Percentiles rank a stretch among this genome's conserved stretches.
Evolutionary conservation across 345 rosid genomes (phyloP).

Genomic region (Syzygium grande): DNA sequence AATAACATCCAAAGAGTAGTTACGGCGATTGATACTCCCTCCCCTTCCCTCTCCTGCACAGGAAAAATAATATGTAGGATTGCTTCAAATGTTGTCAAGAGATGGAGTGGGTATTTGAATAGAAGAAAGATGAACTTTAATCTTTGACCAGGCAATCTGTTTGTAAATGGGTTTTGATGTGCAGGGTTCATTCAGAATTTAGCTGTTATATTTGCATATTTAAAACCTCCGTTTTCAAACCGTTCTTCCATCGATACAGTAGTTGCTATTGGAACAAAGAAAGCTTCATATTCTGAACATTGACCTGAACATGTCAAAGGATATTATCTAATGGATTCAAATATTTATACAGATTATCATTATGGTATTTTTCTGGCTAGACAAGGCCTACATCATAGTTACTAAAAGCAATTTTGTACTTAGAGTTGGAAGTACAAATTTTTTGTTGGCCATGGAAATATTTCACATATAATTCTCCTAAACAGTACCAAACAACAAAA

Average conservation of each 20-base stretch:
- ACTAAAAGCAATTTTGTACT: background rate
- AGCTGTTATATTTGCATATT: background rate
- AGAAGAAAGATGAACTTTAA: background rate
- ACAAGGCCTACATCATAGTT: background rate
- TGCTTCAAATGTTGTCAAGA: background rate
- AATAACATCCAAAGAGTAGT: background rate
- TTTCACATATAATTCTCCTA: background rate
- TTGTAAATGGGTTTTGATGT: background rate
- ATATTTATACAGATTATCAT: background rate
- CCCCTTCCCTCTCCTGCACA: background rate
- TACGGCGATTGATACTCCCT: background rate
- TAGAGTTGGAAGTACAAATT: background rate
- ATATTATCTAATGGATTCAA: background rate
- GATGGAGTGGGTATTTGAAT: no score
- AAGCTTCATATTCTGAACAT: background rate
- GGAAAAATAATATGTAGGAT: background rate
- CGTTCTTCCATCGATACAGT: background rate
- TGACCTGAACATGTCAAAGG: background rate
- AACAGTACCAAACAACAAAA: background rate
- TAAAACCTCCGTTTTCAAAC: background rate
- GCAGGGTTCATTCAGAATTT: background rate
- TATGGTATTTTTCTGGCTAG: background rate
- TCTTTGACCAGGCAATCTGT: background rate
- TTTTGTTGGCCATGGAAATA: background rate
- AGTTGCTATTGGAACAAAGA: background rate